A percentile compares a stretch with the other conserved stretches of the same genome.
phyloP scores from a whole-genome alignment of 1,139 yeast species.

The Petasospora fabianii region DNA sequence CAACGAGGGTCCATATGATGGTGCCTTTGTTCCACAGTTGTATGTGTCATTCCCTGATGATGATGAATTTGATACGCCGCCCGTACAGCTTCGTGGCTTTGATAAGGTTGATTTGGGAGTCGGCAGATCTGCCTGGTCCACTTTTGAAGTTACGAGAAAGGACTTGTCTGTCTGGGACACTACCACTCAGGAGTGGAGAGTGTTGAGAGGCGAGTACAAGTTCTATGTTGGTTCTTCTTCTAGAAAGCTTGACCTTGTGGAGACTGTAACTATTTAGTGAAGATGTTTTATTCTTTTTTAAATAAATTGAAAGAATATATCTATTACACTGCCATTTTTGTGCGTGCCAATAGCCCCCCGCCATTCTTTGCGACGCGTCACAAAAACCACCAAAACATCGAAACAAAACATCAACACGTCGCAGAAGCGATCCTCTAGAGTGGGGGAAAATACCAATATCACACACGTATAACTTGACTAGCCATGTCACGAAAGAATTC shows the following conservation, averaged over 20 bases:
- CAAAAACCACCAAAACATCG: no score
- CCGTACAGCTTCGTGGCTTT: constrained; percentile 53
- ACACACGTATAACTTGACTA: no score
- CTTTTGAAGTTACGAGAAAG: constrained; percentile 34
- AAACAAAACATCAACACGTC: no score
- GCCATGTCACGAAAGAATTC: constrained; percentile 16
- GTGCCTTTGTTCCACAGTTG: constrained; percentile 42
- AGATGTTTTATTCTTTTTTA: no score
- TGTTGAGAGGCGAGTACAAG: constrained; percentile 43
- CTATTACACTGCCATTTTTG: no score
- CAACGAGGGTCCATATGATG: constrained; percentile 38
- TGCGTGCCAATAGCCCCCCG: no score
- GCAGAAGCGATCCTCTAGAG: no score
- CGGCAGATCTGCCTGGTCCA: constrained; percentile 34
- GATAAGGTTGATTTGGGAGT: constrained; percentile 40
- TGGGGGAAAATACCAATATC: no score
- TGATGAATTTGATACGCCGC: constrained; percentile 32
- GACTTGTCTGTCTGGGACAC: constrained; percentile 51
- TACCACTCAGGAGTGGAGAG: constrained; percentile 41
- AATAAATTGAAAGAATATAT: no score
- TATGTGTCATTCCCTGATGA: constrained; percentile 38
- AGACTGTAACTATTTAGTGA: no score
- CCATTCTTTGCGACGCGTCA: no score
- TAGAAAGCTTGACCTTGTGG: constrained; percentile 15
- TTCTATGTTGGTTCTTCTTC: constrained; percentile 40